Conservation (phyloP, 768 basidiomycete species). For the Suillus ampliporus region DNA sequence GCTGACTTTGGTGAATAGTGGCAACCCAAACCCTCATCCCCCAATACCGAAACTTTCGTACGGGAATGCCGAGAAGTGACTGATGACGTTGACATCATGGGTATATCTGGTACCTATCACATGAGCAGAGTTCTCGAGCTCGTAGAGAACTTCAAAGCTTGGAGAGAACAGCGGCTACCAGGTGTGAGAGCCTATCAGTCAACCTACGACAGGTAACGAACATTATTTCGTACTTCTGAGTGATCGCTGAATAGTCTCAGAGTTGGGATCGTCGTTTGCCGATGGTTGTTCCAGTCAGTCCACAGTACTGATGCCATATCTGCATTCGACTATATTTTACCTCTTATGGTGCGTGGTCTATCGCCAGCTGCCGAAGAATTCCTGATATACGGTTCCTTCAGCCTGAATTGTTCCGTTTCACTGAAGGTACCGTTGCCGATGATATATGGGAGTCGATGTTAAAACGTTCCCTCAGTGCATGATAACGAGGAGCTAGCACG, state of each 20-base stretch:
- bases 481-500: constrained; percentile 75
- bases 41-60: constrained; percentile 65
- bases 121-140: constrained; percentile 61
- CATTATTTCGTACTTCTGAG: neutral
- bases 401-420: constrained; percentile 79
- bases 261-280: constrained; percentile 70
- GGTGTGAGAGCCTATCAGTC: constrained; percentile 85
- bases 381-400: constrained; percentile 32
- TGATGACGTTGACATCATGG: constrained; percentile 74
- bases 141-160: constrained; percentile 65
- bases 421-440: constrained; percentile 53
- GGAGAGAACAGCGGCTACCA: constrained; percentile 73
- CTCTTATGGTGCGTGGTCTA: constrained; percentile 65
- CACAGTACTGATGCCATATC: constrained; percentile 80
- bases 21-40: constrained; percentile 65
- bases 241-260: constrained; percentile 36
- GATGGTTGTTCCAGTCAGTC: constrained; percentile 76
- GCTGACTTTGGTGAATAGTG: constrained; percentile 46
- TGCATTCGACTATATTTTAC: constrained; percentile 81
- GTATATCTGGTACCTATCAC: constrained; percentile 69
- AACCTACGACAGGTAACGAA: constrained; percentile 74
- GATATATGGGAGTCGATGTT: constrained; percentile 4
- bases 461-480: constrained; percentile 50
- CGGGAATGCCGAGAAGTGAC: constrained; percentile 65
- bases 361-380: neutral